These are phyloP conservation scores for Sungouiella thailandica DNA, from an alignment of 805 yeast species.

Conservation along the genomic window DNA sequence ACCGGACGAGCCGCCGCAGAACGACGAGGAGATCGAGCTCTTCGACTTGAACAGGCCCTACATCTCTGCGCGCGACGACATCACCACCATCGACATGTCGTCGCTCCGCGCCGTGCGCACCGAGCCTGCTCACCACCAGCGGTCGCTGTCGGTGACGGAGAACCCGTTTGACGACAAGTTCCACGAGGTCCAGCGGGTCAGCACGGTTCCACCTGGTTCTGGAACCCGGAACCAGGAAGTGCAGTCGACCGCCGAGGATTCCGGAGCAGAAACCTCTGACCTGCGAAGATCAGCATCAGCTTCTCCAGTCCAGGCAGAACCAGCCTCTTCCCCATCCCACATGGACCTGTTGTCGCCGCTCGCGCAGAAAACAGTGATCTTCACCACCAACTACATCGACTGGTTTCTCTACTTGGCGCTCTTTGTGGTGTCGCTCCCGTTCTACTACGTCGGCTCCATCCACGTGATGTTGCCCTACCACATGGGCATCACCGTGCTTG, in stretches of 20 bases:
- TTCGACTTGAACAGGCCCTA: slow-evolving; percentile 5
- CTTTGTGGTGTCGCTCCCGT: slow-evolving; percentile 52
- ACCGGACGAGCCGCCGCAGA: slow-evolving; percentile 6
- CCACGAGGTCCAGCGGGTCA: too few relatives aligned
- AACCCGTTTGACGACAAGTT: slow-evolving; percentile 5
- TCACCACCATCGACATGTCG: slow-evolving; percentile 33
- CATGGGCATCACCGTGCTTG: slow-evolving; percentile 51
- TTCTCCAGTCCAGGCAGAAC: background rate
- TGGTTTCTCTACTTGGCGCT: slow-evolving; percentile 46
- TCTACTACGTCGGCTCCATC: slow-evolving; percentile 46
- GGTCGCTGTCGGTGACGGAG: slow-evolving; percentile 4
- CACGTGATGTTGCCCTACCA: slow-evolving; percentile 61
- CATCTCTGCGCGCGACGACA: slow-evolving; percentile 24
- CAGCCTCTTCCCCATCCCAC: too few relatives aligned
- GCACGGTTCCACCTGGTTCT: too few relatives aligned
- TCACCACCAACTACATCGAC: slow-evolving; percentile 46
- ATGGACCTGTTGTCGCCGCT: slow-evolving; percentile 5
- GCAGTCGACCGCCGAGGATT: too few relatives aligned
- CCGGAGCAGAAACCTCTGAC: too few relatives aligned
- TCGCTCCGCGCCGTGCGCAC: slow-evolving; percentile 4
- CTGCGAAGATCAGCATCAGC: slow-evolving; percentile 1
- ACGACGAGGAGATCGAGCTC: slow-evolving; percentile 16
- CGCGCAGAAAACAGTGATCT: slow-evolving; percentile 26
- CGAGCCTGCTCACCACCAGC: slow-evolving; percentile 1
- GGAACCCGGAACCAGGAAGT: too few relatives aligned